Percentiles rank a stretch among this genome's conserved stretches.
Evolutionary conservation across 805 yeast genomes (phyloP).

Genomic region (Candida sphagnicola): DNA sequence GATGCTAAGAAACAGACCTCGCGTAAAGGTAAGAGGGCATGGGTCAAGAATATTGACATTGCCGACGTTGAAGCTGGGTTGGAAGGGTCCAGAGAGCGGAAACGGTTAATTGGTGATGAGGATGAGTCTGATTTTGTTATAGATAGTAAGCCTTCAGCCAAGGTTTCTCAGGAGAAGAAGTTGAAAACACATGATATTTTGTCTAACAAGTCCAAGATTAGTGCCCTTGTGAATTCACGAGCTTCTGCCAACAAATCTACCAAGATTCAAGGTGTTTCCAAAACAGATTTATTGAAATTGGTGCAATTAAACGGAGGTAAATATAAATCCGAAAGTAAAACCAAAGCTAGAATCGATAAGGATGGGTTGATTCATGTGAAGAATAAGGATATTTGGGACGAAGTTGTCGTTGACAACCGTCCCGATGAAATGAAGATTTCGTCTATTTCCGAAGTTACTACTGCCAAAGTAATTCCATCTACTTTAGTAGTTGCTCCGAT

Average conservation of each 20-base stretch:
- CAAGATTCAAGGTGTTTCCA: slow-evolving; percentile 58
- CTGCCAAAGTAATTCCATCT: slow-evolving; percentile 38
- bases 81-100: slow-evolving; percentile 61
- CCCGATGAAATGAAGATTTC: slow-evolving; percentile 14
- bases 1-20: slow-evolving; percentile 52
- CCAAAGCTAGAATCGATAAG: slow-evolving; percentile 39
- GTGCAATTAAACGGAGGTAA: slow-evolving; percentile 68
- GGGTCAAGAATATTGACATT: slow-evolving; percentile 90
- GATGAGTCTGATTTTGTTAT: slow-evolving; percentile 61
- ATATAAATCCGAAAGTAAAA: slow-evolving; percentile 9
- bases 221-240: slow-evolving; percentile 41
- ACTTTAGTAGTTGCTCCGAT: slow-evolving; percentile 54
- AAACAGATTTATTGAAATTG: slow-evolving; percentile 58
- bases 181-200: slow-evolving; percentile 69
- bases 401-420: slow-evolving; percentile 13
- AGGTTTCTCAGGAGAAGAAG: slow-evolving; percentile 33
- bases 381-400: slow-evolving; percentile 70
- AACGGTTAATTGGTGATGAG: slow-evolving; percentile 32
- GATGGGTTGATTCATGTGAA: slow-evolving; percentile 56
- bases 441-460: slow-evolving; percentile 14
- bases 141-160: slow-evolving; percentile 49
- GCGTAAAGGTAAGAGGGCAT: slow-evolving; percentile 86
- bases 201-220: slow-evolving; percentile 67
- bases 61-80: slow-evolving; percentile 71
- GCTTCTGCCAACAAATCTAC: slow-evolving; percentile 3